Percentiles rank a stretch among this genome's conserved stretches.
phyloP scores from a whole-genome alignment of 1,284 basidiomycete genomes.

The Irpex rosettiformis region DNA sequence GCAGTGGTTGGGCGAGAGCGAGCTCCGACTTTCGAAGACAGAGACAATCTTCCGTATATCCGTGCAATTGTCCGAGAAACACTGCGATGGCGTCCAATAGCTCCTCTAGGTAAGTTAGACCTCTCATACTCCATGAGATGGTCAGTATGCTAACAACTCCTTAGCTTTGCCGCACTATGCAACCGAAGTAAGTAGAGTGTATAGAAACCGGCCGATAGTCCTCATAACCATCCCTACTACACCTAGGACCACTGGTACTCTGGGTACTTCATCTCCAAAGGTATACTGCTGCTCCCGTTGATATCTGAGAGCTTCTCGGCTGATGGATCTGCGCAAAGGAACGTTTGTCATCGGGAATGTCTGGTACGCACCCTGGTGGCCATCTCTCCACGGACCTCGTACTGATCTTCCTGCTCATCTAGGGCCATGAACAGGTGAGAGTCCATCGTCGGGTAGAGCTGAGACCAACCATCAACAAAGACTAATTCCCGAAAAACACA shows the following conservation, averaged over 20 bases:
- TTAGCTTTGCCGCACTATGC: not conserved
- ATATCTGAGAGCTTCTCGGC: not conserved
- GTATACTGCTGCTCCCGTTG: not conserved
- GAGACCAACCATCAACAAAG: too few relatives aligned
- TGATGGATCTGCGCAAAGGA: not conserved
- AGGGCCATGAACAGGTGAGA: not conserved
- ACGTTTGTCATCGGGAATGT: not conserved
- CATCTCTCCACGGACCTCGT: not conserved
- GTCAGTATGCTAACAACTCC: too few relatives aligned
- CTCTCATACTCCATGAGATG: too few relatives aligned
- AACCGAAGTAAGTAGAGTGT: not conserved
- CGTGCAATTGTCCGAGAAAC: constrained; percentile 4
- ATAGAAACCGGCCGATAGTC: not conserved
- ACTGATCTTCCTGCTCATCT: not conserved
- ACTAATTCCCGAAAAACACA: too few relatives aligned
- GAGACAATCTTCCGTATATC: constrained; percentile 2
- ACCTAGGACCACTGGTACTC: not conserved
- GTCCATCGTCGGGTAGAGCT: not conserved
- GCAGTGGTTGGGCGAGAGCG: constrained; percentile 2
- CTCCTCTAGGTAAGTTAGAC: not conserved
- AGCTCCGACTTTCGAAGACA: constrained; percentile 1
- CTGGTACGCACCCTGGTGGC: not conserved
- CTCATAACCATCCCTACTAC: not conserved
- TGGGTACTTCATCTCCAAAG: not conserved
- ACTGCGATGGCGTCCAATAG: not conserved